Base-by-base conservation (phyloP, 1,139 yeast genomes). In the Candida glucosophila region DNA sequence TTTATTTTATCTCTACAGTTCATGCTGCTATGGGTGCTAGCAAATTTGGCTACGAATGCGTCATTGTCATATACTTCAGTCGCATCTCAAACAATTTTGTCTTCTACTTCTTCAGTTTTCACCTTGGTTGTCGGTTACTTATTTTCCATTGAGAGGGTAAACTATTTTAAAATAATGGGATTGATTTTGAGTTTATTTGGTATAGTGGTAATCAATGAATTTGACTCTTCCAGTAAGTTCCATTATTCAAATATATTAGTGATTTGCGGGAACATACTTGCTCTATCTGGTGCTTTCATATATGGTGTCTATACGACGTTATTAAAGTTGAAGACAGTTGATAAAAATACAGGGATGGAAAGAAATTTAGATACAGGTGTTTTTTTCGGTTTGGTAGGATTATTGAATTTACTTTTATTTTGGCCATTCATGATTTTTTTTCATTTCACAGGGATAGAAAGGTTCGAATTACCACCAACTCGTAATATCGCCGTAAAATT, bases 381-480 rank as follows among this genome's bases (percentile, higher is more conserved):
- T 18, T 90, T 90, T 44, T 86, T 90, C 45, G 98, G 97, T 3
- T 88, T 82, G 52, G 97, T 90, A 15, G 98, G 98, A 1, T 56
- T 88, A 6, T 80, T 80, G 57, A 83, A 86, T 39, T 44, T 79
- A 11, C 41, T 83, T 0, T 52, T 76, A n/a, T 50, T 88, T 25
- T 86, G 96, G 95, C 97, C 98, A 3, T 53, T 83, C 3, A 45
- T 90, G 11, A 32, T 86, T 0, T 29, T 81, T 1, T 67, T 88
- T 32, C 73, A 88, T 50, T 61, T 57, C 32, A 39, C 67, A 1
- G 79, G 77, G 1, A 49, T 75, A 28, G 98, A 90, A 51, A 53
- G 47, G 5, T 78, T 90, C 39, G 85, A 72, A 40, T 42, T 78
- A 22, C 98, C 97, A 1, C 59, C 67, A 1, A 55, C 71, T 2